Conservation (phyloP, 495 filamentous ascomycete genomes). For the Penicillium cinerascens region DNA sequence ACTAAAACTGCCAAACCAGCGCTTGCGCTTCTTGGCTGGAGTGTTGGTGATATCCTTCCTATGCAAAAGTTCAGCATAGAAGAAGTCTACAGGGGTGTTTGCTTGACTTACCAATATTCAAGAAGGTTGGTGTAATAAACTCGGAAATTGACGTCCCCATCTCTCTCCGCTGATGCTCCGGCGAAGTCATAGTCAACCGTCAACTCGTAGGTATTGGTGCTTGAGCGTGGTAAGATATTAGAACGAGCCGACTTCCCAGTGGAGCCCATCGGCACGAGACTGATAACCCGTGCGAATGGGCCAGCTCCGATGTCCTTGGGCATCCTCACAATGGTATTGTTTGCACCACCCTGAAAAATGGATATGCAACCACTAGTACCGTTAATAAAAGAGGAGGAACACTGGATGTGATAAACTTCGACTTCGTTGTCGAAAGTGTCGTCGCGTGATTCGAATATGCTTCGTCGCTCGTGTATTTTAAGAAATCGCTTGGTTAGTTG, state of each 20-base stretch:
- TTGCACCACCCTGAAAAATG: not conserved
- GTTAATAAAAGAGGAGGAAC: not conserved
- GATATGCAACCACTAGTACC: not conserved
- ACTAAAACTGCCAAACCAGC: constrained; percentile 1
- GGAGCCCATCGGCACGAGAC: not conserved
- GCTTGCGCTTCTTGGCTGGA: not conserved
- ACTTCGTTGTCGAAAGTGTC: constrained; percentile 5
- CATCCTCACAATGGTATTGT: constrained; percentile 4
- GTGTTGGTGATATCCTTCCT: not conserved
- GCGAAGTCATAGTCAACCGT: constrained; percentile 1
- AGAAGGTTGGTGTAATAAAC: constrained; percentile 6
- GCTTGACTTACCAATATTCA: not conserved
- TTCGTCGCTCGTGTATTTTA: not conserved
- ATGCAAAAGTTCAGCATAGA: too few relatives aligned
- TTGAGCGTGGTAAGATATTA: not conserved
- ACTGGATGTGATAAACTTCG: not conserved
- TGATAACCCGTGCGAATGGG: constrained; percentile 5
- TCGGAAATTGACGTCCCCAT: constrained; percentile 1
- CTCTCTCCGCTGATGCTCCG: not conserved
- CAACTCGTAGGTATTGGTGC: not conserved
- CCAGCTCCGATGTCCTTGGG: constrained; percentile 1
- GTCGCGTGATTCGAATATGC: not conserved
- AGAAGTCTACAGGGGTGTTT: too few relatives aligned
- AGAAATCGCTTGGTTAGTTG: not conserved
- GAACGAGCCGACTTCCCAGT: not conserved